These are phyloP conservation scores for Mycena citricolor DNA, from an alignment of 1,284 basidiomycete genomes.

Conservation along the genomic window DNA sequence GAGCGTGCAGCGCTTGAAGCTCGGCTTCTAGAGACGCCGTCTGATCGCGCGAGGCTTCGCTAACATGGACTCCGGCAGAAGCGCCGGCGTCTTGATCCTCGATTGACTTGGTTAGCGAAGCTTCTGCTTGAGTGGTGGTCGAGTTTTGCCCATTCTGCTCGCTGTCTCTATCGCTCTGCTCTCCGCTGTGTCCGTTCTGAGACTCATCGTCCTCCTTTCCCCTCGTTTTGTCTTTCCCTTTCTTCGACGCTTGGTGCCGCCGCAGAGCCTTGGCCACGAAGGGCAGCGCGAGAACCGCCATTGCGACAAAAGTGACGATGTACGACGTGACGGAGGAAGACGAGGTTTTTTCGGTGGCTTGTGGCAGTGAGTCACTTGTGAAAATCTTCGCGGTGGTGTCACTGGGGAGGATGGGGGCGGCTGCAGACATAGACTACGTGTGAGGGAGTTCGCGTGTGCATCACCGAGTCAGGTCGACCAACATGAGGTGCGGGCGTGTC, in stretches of 20 bases:
- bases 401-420: conserved; percentile 8
- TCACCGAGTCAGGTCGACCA: conserved; percentile 4
- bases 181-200: too few species aligned
- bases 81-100: conserved; percentile 13
- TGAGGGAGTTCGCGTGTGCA: conserved; percentile 2
- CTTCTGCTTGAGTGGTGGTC: too few species aligned
- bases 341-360: too few species aligned
- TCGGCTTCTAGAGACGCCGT: conserved; percentile 3
- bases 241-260: conserved; percentile 7
- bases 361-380: neutral
- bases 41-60: conserved; percentile 10
- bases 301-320: conserved; percentile 6
- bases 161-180: too few species aligned
- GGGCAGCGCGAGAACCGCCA: conserved; percentile 15
- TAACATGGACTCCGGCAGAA: conserved; percentile 13
- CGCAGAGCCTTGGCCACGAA: conserved; percentile 13
- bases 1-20: conserved; percentile 2
- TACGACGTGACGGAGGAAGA: too few species aligned
- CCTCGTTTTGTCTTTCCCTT: conserved; percentile 8
- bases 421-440: conserved; percentile 8
- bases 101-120: conserved; percentile 21
- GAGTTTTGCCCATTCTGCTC: too few species aligned
- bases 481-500: conserved; percentile 20
- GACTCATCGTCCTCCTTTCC: too few species aligned
- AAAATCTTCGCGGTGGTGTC: conserved; percentile 7